These are phyloP conservation scores for Magnolia kwangsiensis DNA, from an alignment of 164 flowering plant species.

Conservation along the genomic window DNA sequence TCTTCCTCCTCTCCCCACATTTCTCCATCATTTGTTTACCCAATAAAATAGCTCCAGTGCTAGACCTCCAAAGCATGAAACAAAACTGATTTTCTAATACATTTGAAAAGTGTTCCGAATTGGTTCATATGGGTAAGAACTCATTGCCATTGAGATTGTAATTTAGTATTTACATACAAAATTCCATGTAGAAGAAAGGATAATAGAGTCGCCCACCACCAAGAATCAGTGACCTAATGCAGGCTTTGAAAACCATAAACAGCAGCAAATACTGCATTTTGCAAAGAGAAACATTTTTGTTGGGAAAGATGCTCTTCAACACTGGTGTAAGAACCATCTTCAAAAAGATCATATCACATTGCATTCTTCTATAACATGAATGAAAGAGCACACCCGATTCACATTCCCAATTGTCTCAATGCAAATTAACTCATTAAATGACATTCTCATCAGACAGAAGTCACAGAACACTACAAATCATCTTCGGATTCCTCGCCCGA, in stretches of 20 bases:
- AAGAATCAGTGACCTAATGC: not conserved
- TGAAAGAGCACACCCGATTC: not conserved
- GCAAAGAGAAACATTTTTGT: not conserved
- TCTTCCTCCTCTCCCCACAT: too few species aligned
- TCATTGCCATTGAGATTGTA: too few species aligned
- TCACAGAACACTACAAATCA: not conserved
- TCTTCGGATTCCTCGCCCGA: slow-evolving; percentile 5
- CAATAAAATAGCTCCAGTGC: too few species aligned
- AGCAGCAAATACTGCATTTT: too few species aligned
- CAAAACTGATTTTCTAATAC: too few species aligned
- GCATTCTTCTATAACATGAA: not conserved
- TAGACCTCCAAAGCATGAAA: too few species aligned
- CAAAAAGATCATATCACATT: not conserved
- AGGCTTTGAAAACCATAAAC: not conserved
- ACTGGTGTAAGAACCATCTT: too few species aligned
- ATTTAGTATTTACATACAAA: not conserved
- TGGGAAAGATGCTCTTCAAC: not conserved
- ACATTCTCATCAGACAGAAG: not conserved
- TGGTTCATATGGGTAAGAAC: too few species aligned
- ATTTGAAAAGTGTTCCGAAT: too few species aligned
- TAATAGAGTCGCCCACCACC: not conserved
- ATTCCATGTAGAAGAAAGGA: not conserved
- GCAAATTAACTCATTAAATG: not conserved
- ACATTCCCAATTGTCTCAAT: not conserved
- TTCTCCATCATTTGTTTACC: too few species aligned